A percentile compares a stretch with the other conserved stretches of the same genome.
These are phyloP conservation scores for Skeletonema tropicum DNA, from an alignment of 108 stramenopile genomes.

Conservation along the genomic window DNA sequence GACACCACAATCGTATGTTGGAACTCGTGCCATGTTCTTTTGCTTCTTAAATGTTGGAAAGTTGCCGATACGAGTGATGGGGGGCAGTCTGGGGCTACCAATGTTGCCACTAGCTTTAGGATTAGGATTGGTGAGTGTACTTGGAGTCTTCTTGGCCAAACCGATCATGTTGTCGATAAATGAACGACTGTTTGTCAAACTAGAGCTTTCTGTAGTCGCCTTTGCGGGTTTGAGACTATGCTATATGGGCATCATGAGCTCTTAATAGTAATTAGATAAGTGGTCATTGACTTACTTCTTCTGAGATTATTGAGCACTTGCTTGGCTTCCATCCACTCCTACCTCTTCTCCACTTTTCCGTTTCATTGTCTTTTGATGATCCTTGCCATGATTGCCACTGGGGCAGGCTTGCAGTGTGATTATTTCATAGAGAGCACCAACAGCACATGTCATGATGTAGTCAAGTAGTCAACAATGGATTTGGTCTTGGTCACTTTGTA, in stretches of 20 bases:
- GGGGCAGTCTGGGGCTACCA: slow-evolving; percentile 49
- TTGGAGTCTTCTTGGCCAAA: slow-evolving; percentile 59
- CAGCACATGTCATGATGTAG: too few species aligned
- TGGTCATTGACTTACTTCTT: too few species aligned
- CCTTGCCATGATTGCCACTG: too few species aligned
- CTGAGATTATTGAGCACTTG: too few species aligned
- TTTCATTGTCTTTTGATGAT: too few species aligned
- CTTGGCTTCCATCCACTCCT: too few species aligned
- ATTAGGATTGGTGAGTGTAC: slow-evolving; percentile 43
- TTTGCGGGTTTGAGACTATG: slow-evolving; percentile 58
- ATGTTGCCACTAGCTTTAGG: slow-evolving; percentile 50
- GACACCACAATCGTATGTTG: slow-evolving; percentile 55
- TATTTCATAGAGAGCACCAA: too few species aligned
- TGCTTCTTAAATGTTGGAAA: slow-evolving; percentile 58
- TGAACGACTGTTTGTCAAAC: slow-evolving; percentile 47
- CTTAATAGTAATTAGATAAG: not conserved
- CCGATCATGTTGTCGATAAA: slow-evolving; percentile 62
- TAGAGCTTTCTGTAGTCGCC: slow-evolving; percentile 58
- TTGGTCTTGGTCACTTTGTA: too few species aligned
- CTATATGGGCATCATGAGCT: slow-evolving; percentile 38
- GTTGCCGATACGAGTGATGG: slow-evolving; percentile 53
- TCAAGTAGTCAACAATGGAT: too few species aligned
- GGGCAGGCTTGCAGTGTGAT: too few species aligned
- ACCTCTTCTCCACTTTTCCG: too few species aligned
- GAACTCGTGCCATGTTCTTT: slow-evolving; percentile 67